Evolutionary conservation across 2,329 filamentous ascomycete genomes (phyloP).

Genomic region (Aspergillus sp.): DNA sequence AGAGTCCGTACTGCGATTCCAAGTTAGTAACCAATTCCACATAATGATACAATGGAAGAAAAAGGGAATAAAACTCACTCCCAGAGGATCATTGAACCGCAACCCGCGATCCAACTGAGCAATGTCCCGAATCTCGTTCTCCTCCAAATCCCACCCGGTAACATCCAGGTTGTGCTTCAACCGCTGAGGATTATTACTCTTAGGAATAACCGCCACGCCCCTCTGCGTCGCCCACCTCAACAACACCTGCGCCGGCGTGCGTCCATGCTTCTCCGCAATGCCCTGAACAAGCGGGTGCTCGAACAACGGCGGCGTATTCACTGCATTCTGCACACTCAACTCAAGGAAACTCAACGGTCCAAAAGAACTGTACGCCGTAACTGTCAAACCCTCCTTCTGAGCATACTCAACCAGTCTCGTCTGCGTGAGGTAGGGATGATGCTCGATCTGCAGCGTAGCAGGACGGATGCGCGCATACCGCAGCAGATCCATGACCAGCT

Average conservation of each 20-base stretch:
- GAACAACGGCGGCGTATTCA: slow-evolving; percentile 68
- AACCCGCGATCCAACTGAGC: slow-evolving; percentile 64
- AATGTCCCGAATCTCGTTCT: slow-evolving; percentile 68
- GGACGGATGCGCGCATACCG: slow-evolving; percentile 74
- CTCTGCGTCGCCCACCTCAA: slow-evolving; percentile 86
- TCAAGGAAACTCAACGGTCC: slow-evolving; percentile 78
- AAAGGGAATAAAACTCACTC: slow-evolving; percentile 53
- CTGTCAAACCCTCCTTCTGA: slow-evolving; percentile 67
- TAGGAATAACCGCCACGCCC: slow-evolving; percentile 66
- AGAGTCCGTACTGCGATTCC: slow-evolving; percentile 48
- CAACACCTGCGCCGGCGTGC: slow-evolving; percentile 77
- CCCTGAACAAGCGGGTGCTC: slow-evolving; percentile 65
- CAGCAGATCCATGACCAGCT: slow-evolving; percentile 76
- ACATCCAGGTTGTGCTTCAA: slow-evolving; percentile 69
- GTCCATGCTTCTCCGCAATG: slow-evolving; percentile 69
- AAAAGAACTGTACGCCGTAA: slow-evolving; percentile 84
- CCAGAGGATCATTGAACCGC: slow-evolving; percentile 75
- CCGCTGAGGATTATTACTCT: slow-evolving; percentile 22
- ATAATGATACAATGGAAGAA: neutral
- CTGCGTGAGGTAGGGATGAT: slow-evolving; percentile 87
- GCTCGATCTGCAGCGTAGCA: slow-evolving; percentile 82
- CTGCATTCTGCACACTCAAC: slow-evolving; percentile 69
- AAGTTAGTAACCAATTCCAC: neutral
- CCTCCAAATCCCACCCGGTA: slow-evolving; percentile 64
- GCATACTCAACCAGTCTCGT: slow-evolving; percentile 68